A percentile compares a stretch with the other conserved stretches of the same genome.
phyloP scores from a whole-genome alignment of 495 filamentous ascomycete species.

The Chlorociboria aeruginascens region DNA sequence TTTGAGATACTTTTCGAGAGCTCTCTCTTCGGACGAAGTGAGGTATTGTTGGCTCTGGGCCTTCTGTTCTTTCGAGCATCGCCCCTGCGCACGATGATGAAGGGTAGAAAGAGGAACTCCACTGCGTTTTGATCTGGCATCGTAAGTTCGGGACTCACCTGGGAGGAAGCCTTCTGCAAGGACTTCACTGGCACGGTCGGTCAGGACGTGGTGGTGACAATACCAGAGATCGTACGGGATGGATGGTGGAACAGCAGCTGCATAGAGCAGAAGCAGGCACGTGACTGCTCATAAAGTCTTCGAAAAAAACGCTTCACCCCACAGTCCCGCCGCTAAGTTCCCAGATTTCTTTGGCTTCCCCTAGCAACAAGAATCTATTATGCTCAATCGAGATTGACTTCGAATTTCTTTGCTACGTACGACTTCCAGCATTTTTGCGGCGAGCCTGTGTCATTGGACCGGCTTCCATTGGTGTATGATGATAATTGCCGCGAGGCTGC shows the following conservation, averaged over 20 bases:
- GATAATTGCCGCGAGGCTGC: too few species aligned
- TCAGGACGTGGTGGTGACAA: slow-evolving; percentile 1
- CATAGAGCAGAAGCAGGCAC: not conserved
- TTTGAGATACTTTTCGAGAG: too few species aligned
- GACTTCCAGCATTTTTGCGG: too few species aligned
- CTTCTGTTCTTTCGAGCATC: not conserved
- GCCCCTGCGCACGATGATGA: not conserved
- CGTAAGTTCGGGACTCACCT: slow-evolving; percentile 1
- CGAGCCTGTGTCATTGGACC: too few species aligned
- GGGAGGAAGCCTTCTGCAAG: slow-evolving; percentile 2
- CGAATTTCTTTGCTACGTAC: too few species aligned
- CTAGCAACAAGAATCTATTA: too few species aligned
- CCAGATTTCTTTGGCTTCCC: too few species aligned
- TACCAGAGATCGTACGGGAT: slow-evolving; percentile 1
- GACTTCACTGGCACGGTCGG: too few species aligned
- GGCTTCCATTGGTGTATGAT: too few species aligned
- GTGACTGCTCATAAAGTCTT: not conserved
- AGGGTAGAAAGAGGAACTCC: slow-evolving; percentile 2
- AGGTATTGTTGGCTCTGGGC: not conserved
- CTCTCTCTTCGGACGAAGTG: too few species aligned
- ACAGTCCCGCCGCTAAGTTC: too few species aligned
- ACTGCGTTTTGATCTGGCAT: slow-evolving; percentile 1
- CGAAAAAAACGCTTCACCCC: not conserved
- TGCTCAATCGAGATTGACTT: too few species aligned
- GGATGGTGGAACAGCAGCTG: not conserved